Evolutionary conservation across 148 eudicot genomes (phyloP).

Genomic region (Amaranthus hypochondriacus): DNA sequence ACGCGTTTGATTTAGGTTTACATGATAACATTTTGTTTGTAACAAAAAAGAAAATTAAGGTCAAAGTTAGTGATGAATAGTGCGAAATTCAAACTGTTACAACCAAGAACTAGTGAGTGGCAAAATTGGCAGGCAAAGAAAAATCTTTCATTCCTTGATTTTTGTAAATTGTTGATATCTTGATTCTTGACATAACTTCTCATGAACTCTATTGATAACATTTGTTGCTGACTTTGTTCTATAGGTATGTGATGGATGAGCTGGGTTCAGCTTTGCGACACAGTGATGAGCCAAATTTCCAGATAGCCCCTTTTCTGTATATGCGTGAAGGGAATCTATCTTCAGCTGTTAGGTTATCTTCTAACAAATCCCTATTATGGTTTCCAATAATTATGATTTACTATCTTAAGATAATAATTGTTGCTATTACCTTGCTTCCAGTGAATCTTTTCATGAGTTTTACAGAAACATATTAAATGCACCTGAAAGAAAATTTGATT

Average conservation of each 20-base stretch:
- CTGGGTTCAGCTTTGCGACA: slow-evolving; percentile 95
- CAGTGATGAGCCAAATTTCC: slow-evolving; percentile 84
- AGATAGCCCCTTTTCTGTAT: slow-evolving; percentile 82
- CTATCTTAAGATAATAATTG: background rate
- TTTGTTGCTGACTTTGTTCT: slow-evolving; percentile 17
- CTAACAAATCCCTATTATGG: background rate
- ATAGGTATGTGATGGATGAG: slow-evolving; percentile 99
- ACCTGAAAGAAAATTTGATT: background rate
- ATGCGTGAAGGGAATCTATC: slow-evolving; percentile 92
- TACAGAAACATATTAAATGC: slow-evolving; percentile 1
- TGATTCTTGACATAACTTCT: background rate
- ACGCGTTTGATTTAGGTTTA: too few relatives aligned
- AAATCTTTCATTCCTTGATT: background rate
- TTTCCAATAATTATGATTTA: background rate
- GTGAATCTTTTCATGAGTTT: background rate
- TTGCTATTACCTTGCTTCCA: background rate
- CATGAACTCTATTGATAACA: background rate
- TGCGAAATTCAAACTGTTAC: too few relatives aligned
- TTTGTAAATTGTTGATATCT: background rate
- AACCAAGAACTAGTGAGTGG: background rate
- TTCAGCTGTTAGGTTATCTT: slow-evolving; percentile 82
- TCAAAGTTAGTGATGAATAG: too few relatives aligned
- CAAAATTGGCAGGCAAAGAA: background rate
- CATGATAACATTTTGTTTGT: too few relatives aligned
- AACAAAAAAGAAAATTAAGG: too few relatives aligned